Conservation (phyloP, 148 eudicot species). For the Rhododendron ovatum region DNA sequence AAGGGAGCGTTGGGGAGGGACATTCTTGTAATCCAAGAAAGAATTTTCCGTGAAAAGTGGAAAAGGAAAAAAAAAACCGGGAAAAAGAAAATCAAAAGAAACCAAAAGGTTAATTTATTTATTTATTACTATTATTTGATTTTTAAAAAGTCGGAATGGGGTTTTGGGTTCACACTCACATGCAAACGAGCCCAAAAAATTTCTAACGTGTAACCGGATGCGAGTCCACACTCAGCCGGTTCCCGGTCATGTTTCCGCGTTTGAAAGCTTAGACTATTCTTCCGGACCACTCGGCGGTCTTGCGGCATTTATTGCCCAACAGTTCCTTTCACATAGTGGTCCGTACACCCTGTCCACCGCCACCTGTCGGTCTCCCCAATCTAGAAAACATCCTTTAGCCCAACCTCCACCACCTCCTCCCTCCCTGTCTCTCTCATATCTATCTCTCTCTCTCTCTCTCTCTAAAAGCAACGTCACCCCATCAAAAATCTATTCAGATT, state of each 20-base stretch:
- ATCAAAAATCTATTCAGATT: background rate
- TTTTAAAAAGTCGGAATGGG: background rate
- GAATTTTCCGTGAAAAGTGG: background rate
- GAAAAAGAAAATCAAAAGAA: background rate
- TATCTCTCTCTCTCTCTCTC: constrained; percentile 9
- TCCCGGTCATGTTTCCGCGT: constrained; percentile 28
- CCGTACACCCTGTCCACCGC: constrained; percentile 11
- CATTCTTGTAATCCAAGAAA: constrained; percentile 10
- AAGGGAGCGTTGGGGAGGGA: background rate
- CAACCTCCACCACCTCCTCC: constrained; percentile 24
- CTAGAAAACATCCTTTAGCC: constrained; percentile 17
- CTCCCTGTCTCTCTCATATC: background rate
- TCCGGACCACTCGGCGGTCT: constrained; percentile 2
- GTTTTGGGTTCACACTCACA: background rate
- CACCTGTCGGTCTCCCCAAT: constrained; percentile 33
- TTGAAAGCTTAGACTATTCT: constrained; percentile 19
- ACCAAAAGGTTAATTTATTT: background rate
- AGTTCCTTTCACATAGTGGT: background rate
- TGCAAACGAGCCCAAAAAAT: constrained; percentile 15
- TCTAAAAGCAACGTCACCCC: constrained; percentile 11
- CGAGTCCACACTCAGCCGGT: constrained; percentile 32
- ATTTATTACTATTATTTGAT: background rate
- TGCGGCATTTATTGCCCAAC: background rate
- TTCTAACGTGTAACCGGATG: constrained; percentile 23
- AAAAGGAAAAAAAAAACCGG: background rate